Evolutionary conservation across 2,329 filamentous ascomycete genomes (phyloP), one percentile per base, ranked within the genome.

Genomic region (Pyricularia grisea): DNA sequence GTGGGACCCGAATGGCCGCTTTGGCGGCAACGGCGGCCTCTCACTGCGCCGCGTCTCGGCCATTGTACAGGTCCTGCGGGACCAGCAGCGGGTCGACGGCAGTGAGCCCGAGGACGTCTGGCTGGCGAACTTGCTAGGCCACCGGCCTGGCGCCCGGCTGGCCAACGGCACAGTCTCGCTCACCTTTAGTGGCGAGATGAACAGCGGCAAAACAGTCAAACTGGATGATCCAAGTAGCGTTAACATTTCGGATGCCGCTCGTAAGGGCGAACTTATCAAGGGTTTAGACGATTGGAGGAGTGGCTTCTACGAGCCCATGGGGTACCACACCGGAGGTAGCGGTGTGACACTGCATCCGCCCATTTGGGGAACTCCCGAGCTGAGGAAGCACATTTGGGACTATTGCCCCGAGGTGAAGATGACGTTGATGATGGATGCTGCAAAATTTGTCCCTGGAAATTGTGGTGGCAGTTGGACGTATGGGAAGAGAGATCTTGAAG

Each of bases 321-420:
- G 85, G 63, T 87, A 85, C 74, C 85, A 88, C 74, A 84, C 83
- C 1, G 84, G 84, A 27, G 81, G 81, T 9, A 81, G 81, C 68
- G 85, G 85, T 66, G 74, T 73, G 14, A 79, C 74, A 68, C 75
- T 87, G 23, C 81, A 84, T 70, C 70, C 73, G 12, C 77, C 75
- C 1, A 81, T 87, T 60, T 87, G 84, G 84, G 82, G 83, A 30
- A 80, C 77, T 4, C 81, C 81, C 0, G 77, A 80, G 71, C 73
- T 79, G 74, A 77, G 85, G 30, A 79, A 79, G 70, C 81, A 85
- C 70, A 82, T 87, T 61, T 87, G 83, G 81, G 78, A 81, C 31
- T 87, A 87, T 74, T 87, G 85, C 70, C 85, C 85, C 1, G 85
- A 88, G 74, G 79, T 87, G 33, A 87, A 87, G 78, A 84, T 87